Evolutionary conservation across 345 rosid species (phyloP).

Genomic region (Gossypium bickii): DNA sequence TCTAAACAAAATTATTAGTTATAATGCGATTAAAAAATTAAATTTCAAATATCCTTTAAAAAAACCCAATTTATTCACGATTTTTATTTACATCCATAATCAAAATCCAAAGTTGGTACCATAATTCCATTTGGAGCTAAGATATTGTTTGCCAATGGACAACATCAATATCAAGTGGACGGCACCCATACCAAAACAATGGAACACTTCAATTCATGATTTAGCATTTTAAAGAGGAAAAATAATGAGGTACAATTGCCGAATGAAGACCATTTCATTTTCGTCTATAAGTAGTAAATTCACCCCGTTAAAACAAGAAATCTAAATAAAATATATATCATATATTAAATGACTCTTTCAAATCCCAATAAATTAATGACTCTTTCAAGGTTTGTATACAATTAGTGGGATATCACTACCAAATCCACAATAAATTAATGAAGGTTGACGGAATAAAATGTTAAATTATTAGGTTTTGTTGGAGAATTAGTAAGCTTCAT

Average conservation of each 20-base stretch:
- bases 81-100: no score
- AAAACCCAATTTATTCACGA: no score
- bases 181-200: not conserved
- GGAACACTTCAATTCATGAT: not conserved
- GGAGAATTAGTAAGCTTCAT: not conserved
- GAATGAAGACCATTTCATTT: not conserved
- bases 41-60: no score
- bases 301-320: no score
- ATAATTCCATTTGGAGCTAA: not conserved
- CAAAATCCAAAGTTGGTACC: not conserved
- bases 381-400: not conserved
- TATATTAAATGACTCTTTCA: no score
- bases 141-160: not conserved
- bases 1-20: no score
- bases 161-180: not conserved
- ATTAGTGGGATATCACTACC: not conserved
- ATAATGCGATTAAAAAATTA: no score
- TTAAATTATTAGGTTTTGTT: no score
- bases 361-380: no score
- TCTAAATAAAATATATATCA: no score
- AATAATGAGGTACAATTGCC: no score
- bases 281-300: not conserved
- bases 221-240: not conserved
- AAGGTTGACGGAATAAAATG: not conserved
- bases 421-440: not conserved